Conservation (phyloP, 2,329 filamentous ascomycete genomes). For the Phaeosphaeriaceae sp. region DNA sequence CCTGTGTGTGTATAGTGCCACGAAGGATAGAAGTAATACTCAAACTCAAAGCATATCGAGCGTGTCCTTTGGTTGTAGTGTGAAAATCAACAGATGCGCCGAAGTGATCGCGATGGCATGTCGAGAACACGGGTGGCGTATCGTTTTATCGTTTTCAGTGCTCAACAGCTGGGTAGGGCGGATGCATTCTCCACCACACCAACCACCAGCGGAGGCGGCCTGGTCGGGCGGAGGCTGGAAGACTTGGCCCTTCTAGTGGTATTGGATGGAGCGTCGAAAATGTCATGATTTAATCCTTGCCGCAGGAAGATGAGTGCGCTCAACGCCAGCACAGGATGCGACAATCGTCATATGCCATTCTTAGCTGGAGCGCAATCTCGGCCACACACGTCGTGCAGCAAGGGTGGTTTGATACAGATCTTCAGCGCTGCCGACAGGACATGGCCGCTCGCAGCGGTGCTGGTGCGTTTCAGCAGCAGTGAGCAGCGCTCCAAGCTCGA, state of each 20-base stretch:
- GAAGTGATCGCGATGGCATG: background rate
- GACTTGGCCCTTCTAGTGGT: background rate
- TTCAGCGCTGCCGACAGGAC: constrained; percentile 8
- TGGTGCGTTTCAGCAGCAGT: constrained; percentile 24
- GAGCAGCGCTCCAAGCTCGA: background rate
- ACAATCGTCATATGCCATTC: constrained; percentile 3
- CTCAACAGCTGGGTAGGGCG: background rate
- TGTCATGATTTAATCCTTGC: background rate
- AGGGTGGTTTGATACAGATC: constrained; percentile 19
- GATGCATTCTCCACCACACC: background rate
- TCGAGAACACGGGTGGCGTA: background rate
- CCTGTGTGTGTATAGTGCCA: constrained; percentile 15
- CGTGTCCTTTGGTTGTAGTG: background rate
- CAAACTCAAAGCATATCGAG: background rate
- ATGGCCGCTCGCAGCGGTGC: background rate
- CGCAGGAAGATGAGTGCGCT: background rate
- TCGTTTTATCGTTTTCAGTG: background rate
- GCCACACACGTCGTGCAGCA: background rate
- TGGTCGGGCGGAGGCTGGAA: background rate
- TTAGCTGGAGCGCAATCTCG: constrained; percentile 1
- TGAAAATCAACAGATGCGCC: background rate
- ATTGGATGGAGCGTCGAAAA: background rate
- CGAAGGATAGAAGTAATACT: constrained; percentile 10
- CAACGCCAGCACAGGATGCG: background rate
- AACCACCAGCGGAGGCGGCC: background rate